Base-by-base conservation (phyloP, 2,329 filamentous ascomycete genomes). In the Fusarium sarcochroum region DNA sequence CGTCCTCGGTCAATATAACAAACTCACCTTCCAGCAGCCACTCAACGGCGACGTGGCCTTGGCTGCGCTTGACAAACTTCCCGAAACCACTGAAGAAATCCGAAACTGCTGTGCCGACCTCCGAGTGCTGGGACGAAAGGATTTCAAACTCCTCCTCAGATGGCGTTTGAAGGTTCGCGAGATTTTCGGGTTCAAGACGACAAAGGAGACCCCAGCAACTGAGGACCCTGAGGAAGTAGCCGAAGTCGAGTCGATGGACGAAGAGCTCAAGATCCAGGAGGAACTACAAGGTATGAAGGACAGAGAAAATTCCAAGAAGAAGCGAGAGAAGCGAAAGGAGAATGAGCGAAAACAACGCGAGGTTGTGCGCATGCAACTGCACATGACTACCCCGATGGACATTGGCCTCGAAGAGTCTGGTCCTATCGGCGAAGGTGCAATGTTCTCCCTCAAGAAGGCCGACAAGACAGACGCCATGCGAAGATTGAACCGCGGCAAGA, bases 271-370 rank as follows among this genome's bases (percentile, higher is more conserved):
- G 67, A 91, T 98, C 15, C 94, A 98, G 75, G 91, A 97, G 76
- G 93, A 98, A 70, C 82, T 99, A 30, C 91, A 97, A 73, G 86
- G 86, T 5, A 84, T 98, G 75, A 92, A 92, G 70, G 94, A 98
- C 25, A 91, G 90, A 74, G 92, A 96, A 68, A 88, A 82, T 42
- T 79, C 90, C 21, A 90, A 90, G 72, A 95, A 90, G 80, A 97
- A 94, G 82, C 91, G 93, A 73, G 92, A 97, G 74, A 89, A 91
- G 71, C 87, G 94, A 69, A 92, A 87, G 73, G 94, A 97, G 63
- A 99, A 99, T 70, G 96, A 99, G 79, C 90, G 90, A 79, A 98
- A 97, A 80, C 93, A 96, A 72, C 96, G 93, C 72, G 96, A 98
- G 69, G 93, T 98, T 63, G 86, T 97, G n/a, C 90, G 96, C 34